Evolutionary conservation across 1,284 basidiomycete genomes (phyloP), one percentile per base, ranked within the genome.

Genomic region (Sporisorium graminicola): DNA sequence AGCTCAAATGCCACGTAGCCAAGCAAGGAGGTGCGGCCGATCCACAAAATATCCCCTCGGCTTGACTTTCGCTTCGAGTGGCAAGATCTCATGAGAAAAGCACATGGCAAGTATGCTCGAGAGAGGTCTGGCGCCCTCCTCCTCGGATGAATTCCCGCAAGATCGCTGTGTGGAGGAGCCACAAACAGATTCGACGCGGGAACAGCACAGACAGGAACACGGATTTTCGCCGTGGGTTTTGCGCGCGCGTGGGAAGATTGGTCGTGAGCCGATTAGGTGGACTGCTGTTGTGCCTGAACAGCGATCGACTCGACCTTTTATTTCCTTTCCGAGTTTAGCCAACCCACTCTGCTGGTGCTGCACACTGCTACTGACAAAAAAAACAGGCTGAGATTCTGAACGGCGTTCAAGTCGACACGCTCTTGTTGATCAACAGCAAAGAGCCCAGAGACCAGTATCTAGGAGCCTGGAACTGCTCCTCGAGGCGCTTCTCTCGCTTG

Each of bases 11-110:
- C n/a, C 27, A 54, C 12, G 59, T 20, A n/a, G 33, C 43, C 24
- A 52, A 37, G 43, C 40, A 60, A 42, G 24, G 58, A 44, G 33
- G 31, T 47, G 44, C 7, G 31, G 46, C 26, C 46, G 46, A 47
- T 35, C 51, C 51, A 52, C 26, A 22, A 52, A 52, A 31, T 24
- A 7, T 24, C 24, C 20, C 35, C 52, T n/a, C n/a, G n/a, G n/a
- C n/a, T n/a, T n/a, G n/a, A n/a, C n/a, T n/a, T n/a, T n/a, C n/a
- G n/a, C n/a, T n/a, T n/a, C n/a, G n/a, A n/a, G n/a, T 31, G 31
- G 31, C 31, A 31, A 31, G 31, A 31, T 31, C n/a, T n/a, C n/a
- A n/a, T n/a, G n/a, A n/a, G n/a, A n/a, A n/a, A n/a, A n/a, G n/a
- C n/a, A n/a, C n/a, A n/a, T n/a, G n/a, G n/a, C n/a, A n/a, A n/a